Base-by-base conservation (phyloP, 805 yeast genomes). In the Teunomyces aglyptinius region DNA sequence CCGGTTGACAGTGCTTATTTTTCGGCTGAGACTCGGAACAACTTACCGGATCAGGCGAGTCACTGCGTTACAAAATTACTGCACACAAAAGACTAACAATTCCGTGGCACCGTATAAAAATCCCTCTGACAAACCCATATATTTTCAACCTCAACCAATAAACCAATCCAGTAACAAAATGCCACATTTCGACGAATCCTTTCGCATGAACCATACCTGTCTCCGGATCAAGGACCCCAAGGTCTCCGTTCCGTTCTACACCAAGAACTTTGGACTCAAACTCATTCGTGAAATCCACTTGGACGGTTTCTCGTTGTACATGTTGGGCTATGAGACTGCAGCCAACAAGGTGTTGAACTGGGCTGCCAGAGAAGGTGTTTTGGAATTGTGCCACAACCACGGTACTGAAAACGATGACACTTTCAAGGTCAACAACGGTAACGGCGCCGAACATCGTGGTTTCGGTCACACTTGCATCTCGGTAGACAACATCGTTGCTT, bases 391-490 rank as follows among this genome's bases (percentile, higher is more conserved):
- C 52, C 95, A 89, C 68, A 79, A 84, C 59, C 82, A 86, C 69
- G 94, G 92, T 8, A 74, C 83, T 40, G 87, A 86, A 66, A 65
- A 64, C 48, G 83, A 82, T 53, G 67, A 73, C 1, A 63, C 68
- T 6, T 89, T 74, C 68, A 73, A 67, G 49, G 65, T 85, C 41
- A 85, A 80, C 69, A 86, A 85, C 60, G 99, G 99, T 49, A 92
- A 94, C 63, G 81, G 76, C 6, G 89, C 85, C 44, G 92, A 95
- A 33, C 73, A 81, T 64, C 79, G 92, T 54, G 98, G 99, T 0
- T 92, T 91, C 61, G 99, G 99, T 18, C 99, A 92, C 68, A 82
- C 90, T 49, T 89, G 97, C 67, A 70, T 92, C 54, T 77, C 96
- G 1, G 96, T 91, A 12, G 88, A 89, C 55, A 84, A 91, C 68